A percentile compares a stretch with the other conserved stretches of the same genome.
Evolutionary conservation across 331 rosid genomes (phyloP).

Genomic region (Spiraea crenata): DNA sequence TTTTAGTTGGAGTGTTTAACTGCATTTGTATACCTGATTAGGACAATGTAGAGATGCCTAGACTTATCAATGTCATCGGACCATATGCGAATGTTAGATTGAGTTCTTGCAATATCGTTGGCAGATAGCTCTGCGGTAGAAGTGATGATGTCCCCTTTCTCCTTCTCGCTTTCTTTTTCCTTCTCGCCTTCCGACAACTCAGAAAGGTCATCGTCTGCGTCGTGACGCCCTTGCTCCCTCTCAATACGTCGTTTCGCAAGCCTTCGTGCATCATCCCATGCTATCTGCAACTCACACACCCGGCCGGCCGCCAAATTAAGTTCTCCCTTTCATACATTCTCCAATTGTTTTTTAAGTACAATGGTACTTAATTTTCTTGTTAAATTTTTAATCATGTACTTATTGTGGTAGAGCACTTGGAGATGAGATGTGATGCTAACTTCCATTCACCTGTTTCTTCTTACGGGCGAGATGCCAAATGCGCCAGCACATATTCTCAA

Average conservation of each 20-base stretch:
- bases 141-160: slow-evolving; percentile 5
- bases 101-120: slow-evolving; percentile 43
- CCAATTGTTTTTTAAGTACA: no score
- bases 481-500: slow-evolving; percentile 68
- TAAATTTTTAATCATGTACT: no score
- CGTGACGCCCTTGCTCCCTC: slow-evolving; percentile 63
- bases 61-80: slow-evolving; percentile 42
- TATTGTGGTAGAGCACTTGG: not conserved
- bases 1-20: no score
- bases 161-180: slow-evolving; percentile 50
- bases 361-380: not conserved
- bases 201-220: slow-evolving; percentile 69
- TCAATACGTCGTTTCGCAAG: slow-evolving; percentile 46
- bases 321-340: no score
- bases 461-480: slow-evolving; percentile 62
- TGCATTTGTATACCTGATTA: slow-evolving; percentile 45
- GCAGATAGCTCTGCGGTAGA: not conserved
- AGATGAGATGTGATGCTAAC: not conserved
- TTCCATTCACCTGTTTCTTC: slow-evolving; percentile 41
- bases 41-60: slow-evolving; percentile 62
- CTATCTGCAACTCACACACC: slow-evolving; percentile 42
- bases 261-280: slow-evolving; percentile 61
- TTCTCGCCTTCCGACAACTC: slow-evolving; percentile 82
- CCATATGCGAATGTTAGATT: slow-evolving; percentile 54
- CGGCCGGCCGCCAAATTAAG: not conserved